A percentile compares a stretch with the other conserved stretches of the same genome.
These are phyloP conservation scores for Solanum hybrid DNA, from an alignment of 305 asterid species.

Conservation along the genomic window DNA sequence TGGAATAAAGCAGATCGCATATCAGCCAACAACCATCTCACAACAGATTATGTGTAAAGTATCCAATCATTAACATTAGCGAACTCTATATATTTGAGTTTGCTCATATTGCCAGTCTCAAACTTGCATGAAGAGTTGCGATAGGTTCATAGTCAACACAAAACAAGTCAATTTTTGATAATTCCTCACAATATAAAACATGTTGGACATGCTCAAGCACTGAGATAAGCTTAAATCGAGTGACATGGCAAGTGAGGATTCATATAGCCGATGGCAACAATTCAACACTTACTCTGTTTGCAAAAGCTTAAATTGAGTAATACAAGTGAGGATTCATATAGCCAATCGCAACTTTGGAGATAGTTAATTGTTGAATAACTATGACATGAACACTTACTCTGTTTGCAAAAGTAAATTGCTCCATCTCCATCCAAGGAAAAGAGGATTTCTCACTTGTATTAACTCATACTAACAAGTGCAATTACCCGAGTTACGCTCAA, in stretches of 20 bases:
- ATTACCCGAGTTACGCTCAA: neutral
- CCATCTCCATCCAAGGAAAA: neutral
- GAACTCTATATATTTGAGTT: neutral
- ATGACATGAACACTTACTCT: too few species aligned
- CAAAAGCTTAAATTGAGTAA: neutral
- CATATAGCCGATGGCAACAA: neutral
- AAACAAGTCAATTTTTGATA: neutral
- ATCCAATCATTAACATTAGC: neutral
- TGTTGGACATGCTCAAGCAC: neutral
- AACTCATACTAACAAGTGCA: neutral
- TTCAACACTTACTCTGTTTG: neutral
- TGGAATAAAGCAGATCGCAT: neutral
- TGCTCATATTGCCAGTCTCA: neutral
- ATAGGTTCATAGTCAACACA: neutral
- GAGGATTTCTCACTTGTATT: neutral
- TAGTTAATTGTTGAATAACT: too few species aligned
- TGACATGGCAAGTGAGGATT: neutral
- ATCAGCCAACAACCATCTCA: neutral
- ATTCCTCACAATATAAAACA: neutral
- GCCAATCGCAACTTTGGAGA: too few species aligned
- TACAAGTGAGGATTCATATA: too few species aligned
- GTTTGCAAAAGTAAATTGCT: neutral
- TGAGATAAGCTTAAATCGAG: neutral
- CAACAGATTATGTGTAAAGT: neutral
- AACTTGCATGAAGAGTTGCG: neutral